Evolutionary conservation across 2,329 filamentous ascomycete species (phyloP).

Genomic region (Aspergillus sp.): DNA sequence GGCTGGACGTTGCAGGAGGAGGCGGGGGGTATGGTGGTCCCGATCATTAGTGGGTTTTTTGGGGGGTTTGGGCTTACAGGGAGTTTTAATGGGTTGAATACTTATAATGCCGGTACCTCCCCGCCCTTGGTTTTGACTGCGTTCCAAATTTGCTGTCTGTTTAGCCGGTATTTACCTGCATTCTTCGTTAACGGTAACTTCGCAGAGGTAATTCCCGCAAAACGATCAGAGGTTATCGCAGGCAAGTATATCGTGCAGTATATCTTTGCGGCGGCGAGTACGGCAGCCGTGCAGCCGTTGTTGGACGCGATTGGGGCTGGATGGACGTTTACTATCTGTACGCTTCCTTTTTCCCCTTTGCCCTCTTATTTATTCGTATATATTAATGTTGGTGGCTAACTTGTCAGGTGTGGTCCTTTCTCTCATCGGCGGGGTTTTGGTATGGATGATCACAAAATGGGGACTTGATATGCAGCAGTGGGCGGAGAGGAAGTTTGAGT

Average conservation of each 20-base stretch:
- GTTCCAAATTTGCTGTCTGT: too few species aligned
- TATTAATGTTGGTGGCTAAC: background rate
- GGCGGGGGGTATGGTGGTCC: constrained; percentile 49
- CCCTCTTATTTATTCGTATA: constrained; percentile 35
- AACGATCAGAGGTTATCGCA: constrained; percentile 65
- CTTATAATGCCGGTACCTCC: constrained; percentile 46
- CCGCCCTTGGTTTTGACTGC: background rate
- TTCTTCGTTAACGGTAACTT: background rate
- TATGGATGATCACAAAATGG: constrained; percentile 23
- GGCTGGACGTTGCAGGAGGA: constrained; percentile 56
- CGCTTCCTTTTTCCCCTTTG: constrained; percentile 12
- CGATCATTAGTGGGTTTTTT: constrained; percentile 65
- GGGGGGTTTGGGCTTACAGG: constrained; percentile 67
- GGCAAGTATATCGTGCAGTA: constrained; percentile 77
- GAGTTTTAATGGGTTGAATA: constrained; percentile 68
- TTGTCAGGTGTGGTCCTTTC: constrained; percentile 21
- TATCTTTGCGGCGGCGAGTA: constrained; percentile 63
- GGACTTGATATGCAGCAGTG: constrained; percentile 29
- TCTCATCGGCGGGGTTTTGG: constrained; percentile 21
- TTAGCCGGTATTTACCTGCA: too few species aligned
- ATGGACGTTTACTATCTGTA: constrained; percentile 69
- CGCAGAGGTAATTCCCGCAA: constrained; percentile 36
- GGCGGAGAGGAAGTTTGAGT: constrained; percentile 19
- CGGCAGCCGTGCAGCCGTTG: constrained; percentile 64
- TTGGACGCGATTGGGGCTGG: constrained; percentile 68